These are phyloP conservation scores for Curvularia verruculosa DNA, from an alignment of 2,329 filamentous ascomycete species.

Conservation along the genomic window DNA sequence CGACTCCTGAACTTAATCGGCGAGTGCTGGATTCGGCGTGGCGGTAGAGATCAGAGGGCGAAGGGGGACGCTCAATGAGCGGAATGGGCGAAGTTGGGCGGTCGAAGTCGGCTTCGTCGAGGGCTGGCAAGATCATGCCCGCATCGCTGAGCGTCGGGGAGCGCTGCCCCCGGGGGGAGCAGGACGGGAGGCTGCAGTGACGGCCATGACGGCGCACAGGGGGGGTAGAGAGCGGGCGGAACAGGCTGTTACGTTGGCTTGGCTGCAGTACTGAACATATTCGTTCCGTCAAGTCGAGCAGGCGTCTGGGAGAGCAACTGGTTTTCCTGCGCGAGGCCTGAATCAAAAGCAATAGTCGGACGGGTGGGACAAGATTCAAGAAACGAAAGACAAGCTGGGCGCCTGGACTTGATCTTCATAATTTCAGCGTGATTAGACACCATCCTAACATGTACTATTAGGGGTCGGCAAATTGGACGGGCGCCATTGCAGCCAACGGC, in stretches of 20 bases:
- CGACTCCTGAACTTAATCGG: constrained; percentile 39
- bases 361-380: constrained; percentile 23
- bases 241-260: constrained; percentile 30
- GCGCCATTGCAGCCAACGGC: neutral
- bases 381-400: constrained; percentile 25
- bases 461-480: neutral
- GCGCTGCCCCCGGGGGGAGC: constrained; percentile 24
- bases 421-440: constrained; percentile 27
- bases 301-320: neutral
- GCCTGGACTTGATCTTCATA: constrained; percentile 23
- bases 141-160: constrained; percentile 91
- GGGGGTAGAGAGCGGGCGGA: constrained; percentile 13
- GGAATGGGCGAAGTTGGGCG: constrained; percentile 59
- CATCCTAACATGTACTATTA: neutral
- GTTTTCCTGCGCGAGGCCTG: neutral
- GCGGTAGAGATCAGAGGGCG: constrained; percentile 44
- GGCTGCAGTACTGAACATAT: constrained; percentile 29
- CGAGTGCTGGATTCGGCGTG: constrained; percentile 30
- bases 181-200: constrained; percentile 27
- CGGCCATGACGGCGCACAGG: constrained; percentile 28
- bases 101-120: constrained; percentile 28
- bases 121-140: constrained; percentile 87
- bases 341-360: constrained; percentile 9
- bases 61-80: constrained; percentile 55
- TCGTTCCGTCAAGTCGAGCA: constrained; percentile 5